These are phyloP conservation scores for Musa balbisiana DNA, from an alignment of 202 grass and related monocot species.

Conservation along the genomic window DNA sequence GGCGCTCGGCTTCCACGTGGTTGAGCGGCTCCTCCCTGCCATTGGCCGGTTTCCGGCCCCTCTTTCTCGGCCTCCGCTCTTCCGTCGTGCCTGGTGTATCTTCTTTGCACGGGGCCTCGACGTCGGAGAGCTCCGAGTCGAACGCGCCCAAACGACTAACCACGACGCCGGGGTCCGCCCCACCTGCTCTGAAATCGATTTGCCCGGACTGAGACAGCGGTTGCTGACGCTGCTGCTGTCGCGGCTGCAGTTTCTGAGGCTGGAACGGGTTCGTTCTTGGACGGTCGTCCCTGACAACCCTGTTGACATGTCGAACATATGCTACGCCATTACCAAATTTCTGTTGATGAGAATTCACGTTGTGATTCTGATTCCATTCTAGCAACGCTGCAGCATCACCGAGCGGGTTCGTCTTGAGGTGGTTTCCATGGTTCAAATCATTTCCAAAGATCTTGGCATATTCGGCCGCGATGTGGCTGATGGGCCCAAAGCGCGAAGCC, in stretches of 20 bases:
- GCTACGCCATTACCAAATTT: neutral
- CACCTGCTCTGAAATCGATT: neutral
- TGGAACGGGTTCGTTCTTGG: neutral
- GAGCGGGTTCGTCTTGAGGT: neutral
- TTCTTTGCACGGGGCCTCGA: conserved; percentile 4
- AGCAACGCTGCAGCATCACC: neutral
- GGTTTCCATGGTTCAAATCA: neutral
- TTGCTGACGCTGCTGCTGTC: neutral
- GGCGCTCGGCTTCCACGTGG: conserved; percentile 10
- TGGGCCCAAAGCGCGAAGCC: neutral
- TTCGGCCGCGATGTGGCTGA: neutral
- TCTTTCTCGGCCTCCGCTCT: conserved; percentile 11
- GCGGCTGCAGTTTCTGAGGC: neutral
- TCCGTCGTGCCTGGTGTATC: neutral
- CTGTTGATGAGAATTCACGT: conserved; percentile 1
- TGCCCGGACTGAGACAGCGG: neutral
- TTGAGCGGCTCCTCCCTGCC: conserved; percentile 14
- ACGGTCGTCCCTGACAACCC: neutral
- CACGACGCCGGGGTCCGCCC: neutral
- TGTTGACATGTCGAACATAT: neutral
- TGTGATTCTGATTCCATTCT: neutral
- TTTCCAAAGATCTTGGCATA: conserved; percentile 5
- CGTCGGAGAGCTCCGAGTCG: conserved; percentile 9
- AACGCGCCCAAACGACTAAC: neutral
- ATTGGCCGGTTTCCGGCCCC: conserved; percentile 6